Base-by-base conservation (phyloP, 78 protist species). In the Diacronema lutheri region DNA sequence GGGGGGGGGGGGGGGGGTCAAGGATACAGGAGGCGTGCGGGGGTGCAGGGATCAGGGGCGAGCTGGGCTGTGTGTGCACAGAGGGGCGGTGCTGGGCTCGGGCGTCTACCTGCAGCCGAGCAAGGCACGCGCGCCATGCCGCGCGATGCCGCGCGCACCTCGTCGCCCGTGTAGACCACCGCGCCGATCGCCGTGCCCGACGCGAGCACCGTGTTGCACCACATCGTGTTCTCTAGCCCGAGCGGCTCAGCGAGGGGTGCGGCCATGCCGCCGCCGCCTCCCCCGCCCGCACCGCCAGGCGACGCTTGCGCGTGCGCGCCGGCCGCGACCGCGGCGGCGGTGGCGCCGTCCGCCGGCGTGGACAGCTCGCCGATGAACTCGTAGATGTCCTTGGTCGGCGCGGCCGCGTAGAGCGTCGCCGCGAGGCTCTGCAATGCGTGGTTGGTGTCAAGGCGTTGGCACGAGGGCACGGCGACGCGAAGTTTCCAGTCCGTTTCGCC, bases 401-500 rank as follows among this genome's bases (percentile, higher is more conserved):
- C 66, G 46, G 93, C 95, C 14, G 89, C 64, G 65, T 56, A 62
- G 35, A 74, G 60, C 19, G 50, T 12, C 10, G 33, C 73, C 20
- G 56, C 20, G 68, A 46, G 21, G 60, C 37, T 9, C 44, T 7
- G 7, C 41, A 85, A 44, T 12, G 74, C 82, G 58, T 14, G 86
- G 38, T 85, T 77, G 23, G 41, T 12, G 13, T 56, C 29, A 29
- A 85, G 82, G 46, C 73, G 16, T 84, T 90, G 92, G 50, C 76
- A 77, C 37, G 35, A 11, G 4, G 83, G 44, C 31, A 84, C 31
- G 19, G 61, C 61, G 26, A 56, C 61, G 29, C 95, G 72, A n/a
- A 96, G 90, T 64, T 96, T 96, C 98, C 98, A 96, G 81, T 96
- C 98, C 11, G 97, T 95, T 77, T 96, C 98, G 26, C 98, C 98